These are phyloP conservation scores for Lupinus albus DNA, from an alignment of 306 rosid genomes.

Conservation along the genomic window DNA sequence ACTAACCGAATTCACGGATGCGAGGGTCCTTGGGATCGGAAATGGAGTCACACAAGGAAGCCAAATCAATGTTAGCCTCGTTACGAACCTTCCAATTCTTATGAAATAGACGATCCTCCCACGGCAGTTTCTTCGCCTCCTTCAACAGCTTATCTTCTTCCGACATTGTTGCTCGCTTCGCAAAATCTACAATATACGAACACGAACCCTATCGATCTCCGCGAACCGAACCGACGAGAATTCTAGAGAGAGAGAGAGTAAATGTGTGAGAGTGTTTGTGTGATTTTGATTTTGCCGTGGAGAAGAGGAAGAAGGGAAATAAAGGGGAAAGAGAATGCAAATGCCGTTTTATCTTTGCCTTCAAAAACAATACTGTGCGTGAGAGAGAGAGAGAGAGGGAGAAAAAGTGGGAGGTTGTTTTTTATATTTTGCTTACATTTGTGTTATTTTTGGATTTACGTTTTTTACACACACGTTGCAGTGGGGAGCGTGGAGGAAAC, in stretches of 20 bases:
- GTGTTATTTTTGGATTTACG: constrained; percentile 45
- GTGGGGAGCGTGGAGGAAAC: constrained; percentile 24
- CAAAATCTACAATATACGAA: constrained; percentile 22
- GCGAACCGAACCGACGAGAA: constrained; percentile 30
- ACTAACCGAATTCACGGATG: constrained; percentile 89
- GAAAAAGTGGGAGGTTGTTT: too few species aligned
- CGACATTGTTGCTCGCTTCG: constrained; percentile 52
- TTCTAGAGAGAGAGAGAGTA: constrained; percentile 31
- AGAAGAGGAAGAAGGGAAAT: constrained; percentile 28
- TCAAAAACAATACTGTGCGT: constrained; percentile 46
- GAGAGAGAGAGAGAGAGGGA: constrained; percentile 15
- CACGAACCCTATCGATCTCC: constrained; percentile 44
- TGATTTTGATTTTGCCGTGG: constrained; percentile 47
- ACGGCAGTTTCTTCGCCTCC: constrained; percentile 97
- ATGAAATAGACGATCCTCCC: constrained; percentile 95
- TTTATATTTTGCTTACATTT: too few species aligned
- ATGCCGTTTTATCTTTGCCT: constrained; percentile 51
- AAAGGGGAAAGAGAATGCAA: constrained; percentile 31
- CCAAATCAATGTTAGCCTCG: constrained; percentile 91
- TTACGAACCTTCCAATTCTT: constrained; percentile 99
- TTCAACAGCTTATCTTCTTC: constrained; percentile 94
- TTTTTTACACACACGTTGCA: constrained; percentile 22
- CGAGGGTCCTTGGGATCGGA: constrained; percentile 95
- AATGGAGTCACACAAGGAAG: constrained; percentile 86
- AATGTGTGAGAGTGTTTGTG: not conserved